These are phyloP conservation scores for Nothopassalora personata DNA, from an alignment of 2,329 filamentous ascomycete species.

Conservation along the genomic window DNA sequence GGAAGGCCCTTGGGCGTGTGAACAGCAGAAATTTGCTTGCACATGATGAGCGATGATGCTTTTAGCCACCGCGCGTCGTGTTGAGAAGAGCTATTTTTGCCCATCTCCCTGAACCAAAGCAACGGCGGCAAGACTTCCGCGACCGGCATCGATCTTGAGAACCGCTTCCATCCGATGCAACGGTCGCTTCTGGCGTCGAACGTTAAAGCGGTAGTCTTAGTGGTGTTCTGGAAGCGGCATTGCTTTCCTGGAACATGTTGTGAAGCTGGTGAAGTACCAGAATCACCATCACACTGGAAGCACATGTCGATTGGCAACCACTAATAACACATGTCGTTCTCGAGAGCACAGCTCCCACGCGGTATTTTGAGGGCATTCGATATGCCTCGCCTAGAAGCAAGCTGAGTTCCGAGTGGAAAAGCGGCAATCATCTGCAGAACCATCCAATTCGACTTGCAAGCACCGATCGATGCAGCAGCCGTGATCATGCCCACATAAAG, in stretches of 20 bases:
- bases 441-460: too few species aligned
- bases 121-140: background rate
- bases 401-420: too few species aligned
- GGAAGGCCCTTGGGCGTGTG: background rate
- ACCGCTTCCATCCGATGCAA: background rate
- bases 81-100: background rate
- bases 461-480: too few species aligned
- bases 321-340: too few species aligned
- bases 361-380: too few species aligned
- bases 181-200: background rate
- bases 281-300: too few species aligned
- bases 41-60: conserved; percentile 3
- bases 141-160: background rate
- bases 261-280: too few species aligned
- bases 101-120: background rate
- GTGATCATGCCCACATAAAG: too few species aligned
- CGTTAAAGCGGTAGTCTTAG: background rate
- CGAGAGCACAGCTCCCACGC: too few species aligned
- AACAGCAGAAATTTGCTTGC: background rate
- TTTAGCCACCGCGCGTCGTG: conserved; percentile 1
- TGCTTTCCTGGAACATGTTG: background rate
- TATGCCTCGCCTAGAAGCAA: too few species aligned
- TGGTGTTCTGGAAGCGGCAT: background rate
- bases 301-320: too few species aligned
- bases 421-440: too few species aligned